Base-by-base conservation (phyloP, 306 rosid genomes). In the Geum urbanum region DNA sequence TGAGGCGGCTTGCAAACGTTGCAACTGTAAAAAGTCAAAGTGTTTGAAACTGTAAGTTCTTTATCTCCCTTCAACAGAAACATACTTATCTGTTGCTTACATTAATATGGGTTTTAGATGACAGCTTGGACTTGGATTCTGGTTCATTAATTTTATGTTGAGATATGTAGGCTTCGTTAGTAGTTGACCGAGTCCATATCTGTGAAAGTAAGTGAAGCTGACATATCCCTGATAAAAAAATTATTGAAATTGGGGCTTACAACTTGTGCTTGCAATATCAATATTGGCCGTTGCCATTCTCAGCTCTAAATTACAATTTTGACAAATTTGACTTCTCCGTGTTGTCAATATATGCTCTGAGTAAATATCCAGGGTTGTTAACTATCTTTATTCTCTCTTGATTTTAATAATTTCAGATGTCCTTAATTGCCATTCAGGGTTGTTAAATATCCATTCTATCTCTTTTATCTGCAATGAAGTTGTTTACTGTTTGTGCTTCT, bases 1-100 rank as follows among this genome's bases (percentile, higher is more conserved):
- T 12, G 96, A 84, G 76, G 68, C 90, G 76, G 68, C 91, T 18
- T 90, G 96, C 80, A 90, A 88, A 78, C 91, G 96, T 18, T 92
- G 98, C 71, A 88, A 88, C 76, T 92, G 98, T 79, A 92, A 88
- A 85, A 90, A 92, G 72, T 92, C 98, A 1, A 90, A 86, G 86
- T 92, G 98, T 74, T 79, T 92, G 89, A 92, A 92, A 84, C 96
- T 88, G 98, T 92, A 84, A 81, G 90, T 84, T 76, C 51, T 58
- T 52, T 47, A 6, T 54, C 68, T 57, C 77, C 58, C 37, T 37
- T 76, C 60, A 55, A 72, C 61, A 59, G 27, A 72, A 52, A 44
- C 35, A 46, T 47, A 51, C 22, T 24, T 16, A 22, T 43, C 40
- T 72, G 1, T 16, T 6, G 71, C 60, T 50, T 22, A 39, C 44